A percentile compares a stretch with the other conserved stretches of the same genome.
Conservation (phyloP, 495 filamentous ascomycete species). For the Talaromyces trachyspermus region DNA sequence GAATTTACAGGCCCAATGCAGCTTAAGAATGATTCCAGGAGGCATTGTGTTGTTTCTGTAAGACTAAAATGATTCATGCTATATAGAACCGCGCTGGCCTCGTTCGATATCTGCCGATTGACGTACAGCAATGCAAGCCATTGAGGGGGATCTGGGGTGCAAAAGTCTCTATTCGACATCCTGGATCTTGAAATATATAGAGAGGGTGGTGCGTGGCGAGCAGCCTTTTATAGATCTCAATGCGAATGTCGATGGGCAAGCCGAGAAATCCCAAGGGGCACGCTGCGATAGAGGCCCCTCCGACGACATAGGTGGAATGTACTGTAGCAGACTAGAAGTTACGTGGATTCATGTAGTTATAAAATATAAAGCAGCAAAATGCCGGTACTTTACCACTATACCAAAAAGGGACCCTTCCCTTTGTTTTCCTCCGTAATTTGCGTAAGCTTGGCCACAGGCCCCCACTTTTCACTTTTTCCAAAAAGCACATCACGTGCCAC, state of each 20-base stretch:
- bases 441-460: no score
- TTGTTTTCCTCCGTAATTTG: no score
- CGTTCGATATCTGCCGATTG: not conserved
- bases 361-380: no score
- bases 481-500: no score
- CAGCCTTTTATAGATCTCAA: conserved; percentile 1
- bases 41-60: not conserved
- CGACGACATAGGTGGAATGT: no score
- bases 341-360: no score
- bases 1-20: conserved; percentile 4
- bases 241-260: conserved; percentile 1
- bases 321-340: no score
- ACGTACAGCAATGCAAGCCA: conserved; percentile 5
- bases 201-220: not conserved
- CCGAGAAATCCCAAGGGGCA: no score
- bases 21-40: conserved; percentile 5
- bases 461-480: no score
- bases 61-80: conserved; percentile 1
- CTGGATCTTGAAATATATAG: conserved; percentile 4
- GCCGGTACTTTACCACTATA: no score
- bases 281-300: no score
- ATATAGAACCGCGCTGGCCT: conserved; percentile 5
- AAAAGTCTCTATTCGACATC: not conserved
- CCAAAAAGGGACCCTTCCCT: no score
- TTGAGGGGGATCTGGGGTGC: conserved; percentile 1